Evolutionary conservation across 83 land plant species (phyloP), one percentile per base, ranked within the genome.

Genomic region (Picea mariana): DNA sequence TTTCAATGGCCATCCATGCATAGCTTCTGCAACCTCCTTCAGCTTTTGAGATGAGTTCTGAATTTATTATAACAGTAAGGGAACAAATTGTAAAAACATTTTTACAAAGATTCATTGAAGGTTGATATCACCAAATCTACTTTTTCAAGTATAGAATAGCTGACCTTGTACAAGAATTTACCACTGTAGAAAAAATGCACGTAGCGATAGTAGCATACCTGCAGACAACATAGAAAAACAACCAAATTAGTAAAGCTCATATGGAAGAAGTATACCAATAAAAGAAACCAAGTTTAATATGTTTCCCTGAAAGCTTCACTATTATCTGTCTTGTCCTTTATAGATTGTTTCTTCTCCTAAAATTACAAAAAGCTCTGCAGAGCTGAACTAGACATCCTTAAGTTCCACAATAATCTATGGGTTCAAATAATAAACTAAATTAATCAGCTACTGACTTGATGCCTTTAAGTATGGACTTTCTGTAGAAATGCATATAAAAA

Each of bases 131-230:
- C 24, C 23, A 60, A 12, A 4, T 31, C 21, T 23, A 18, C 78
- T 20, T 75, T 42, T 23, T 47, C 4, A 55, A 55, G 9, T 11
- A 55, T 27, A 21, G 77, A 42, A 44, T 17, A 24, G 44, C 13
- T 38, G 52, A 97, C 99, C 97, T 97, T 97, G 86, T 95, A 97
- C n/a, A 97, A 90, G 81, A 97, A 97, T 81, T 87, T 94, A 20
- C 99, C 99, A 86, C 83, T 93, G 59, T 95, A 93, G 71, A 79
- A 91, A 83, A 97, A 97, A 44, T 96, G 83, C 6, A 92, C 83
- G 81, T 97, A 97, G 18, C 99, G 92, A 81, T 82, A 97, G 86
- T 97, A 97, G 89, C 99, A 97, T 23, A 97, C 99, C 99, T 97
- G 91, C 23, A 83, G 11, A 62, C 27, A 83, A 38, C 80, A 82